Conservation (phyloP, 2,329 filamentous ascomycete genomes). For the Clonostachys chloroleuca region DNA sequence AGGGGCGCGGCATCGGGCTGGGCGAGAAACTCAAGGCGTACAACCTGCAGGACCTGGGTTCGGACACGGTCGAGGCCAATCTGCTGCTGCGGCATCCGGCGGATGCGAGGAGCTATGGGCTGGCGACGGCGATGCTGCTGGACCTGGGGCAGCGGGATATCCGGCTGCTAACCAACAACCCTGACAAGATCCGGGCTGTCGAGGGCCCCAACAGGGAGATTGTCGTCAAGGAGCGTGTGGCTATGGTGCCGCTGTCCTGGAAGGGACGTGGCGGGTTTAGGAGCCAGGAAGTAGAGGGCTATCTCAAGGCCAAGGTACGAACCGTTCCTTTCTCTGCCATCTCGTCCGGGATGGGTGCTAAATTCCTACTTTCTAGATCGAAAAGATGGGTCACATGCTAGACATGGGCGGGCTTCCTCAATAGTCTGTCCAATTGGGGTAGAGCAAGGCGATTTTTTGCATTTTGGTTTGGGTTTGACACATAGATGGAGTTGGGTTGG, state of each 20-base stretch:
- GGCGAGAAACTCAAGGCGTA: conserved; percentile 97
- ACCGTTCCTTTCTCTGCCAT: not conserved
- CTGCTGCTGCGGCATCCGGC: conserved; percentile 86
- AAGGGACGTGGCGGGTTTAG: conserved; percentile 78
- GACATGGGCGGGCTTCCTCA: conserved; percentile 36
- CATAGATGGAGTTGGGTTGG: too few relatives aligned
- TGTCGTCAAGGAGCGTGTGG: conserved; percentile 81
- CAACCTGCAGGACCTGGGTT: conserved; percentile 92
- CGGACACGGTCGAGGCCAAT: conserved; percentile 97
- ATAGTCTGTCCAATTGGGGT: too few relatives aligned
- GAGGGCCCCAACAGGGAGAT: conserved; percentile 89
- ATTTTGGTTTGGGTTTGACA: too few relatives aligned
- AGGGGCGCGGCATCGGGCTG: conserved; percentile 91
- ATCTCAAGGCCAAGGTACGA: conserved; percentile 87
- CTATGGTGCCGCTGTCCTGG: conserved; percentile 96
- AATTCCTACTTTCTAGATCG: conserved; percentile 50
- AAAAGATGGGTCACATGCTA: conserved; percentile 83
- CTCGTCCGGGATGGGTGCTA: conserved; percentile 5
- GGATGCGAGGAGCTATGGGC: conserved; percentile 88
- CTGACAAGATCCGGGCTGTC: conserved; percentile 91
- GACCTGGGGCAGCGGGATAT: conserved; percentile 80
- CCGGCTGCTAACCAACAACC: conserved; percentile 89
- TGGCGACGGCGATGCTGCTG: conserved; percentile 91
- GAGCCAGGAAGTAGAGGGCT: conserved; percentile 87
- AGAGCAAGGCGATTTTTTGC: too few relatives aligned